Evolutionary conservation across 257 asterid species (phyloP).

Genomic region (Solanum lignicaule): DNA sequence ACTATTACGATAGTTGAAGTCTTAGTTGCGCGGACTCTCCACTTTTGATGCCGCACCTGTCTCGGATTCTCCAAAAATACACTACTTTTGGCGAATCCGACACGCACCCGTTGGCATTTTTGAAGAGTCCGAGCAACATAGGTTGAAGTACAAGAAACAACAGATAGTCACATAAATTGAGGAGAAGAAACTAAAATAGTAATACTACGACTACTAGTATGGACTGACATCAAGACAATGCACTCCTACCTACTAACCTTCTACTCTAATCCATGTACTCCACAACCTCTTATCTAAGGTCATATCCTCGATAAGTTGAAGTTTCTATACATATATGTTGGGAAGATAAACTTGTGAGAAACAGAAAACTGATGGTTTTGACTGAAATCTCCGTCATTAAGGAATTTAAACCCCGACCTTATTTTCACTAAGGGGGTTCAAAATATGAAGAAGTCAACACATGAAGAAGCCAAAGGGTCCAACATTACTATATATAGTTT

Average conservation of each 20-base stretch:
- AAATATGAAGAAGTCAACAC: neutral
- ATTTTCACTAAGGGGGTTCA: neutral
- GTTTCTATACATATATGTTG: neutral
- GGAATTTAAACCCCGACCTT: neutral
- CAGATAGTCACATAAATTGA: neutral
- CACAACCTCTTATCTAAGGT: neutral
- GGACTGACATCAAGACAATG: neutral
- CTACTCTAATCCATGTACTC: neutral
- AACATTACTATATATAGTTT: neutral
- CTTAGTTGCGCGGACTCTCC: too few species aligned
- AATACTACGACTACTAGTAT: neutral
- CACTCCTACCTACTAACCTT: neutral
- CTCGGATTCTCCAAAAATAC: too few species aligned
- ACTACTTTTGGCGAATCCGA: too few species aligned
- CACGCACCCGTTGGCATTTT: too few species aligned
- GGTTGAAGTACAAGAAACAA: neutral
- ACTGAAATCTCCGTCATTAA: neutral
- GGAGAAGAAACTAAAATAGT: neutral
- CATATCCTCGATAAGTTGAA: neutral
- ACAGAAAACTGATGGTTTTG: neutral
- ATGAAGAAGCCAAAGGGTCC: neutral
- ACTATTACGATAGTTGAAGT: neutral
- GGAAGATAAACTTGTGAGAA: neutral
- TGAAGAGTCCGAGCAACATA: too few species aligned
- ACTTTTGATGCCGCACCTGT: too few species aligned